These are phyloP conservation scores for Botrytis porri DNA, from an alignment of 2,329 filamentous ascomycete species.

Conservation along the genomic window DNA sequence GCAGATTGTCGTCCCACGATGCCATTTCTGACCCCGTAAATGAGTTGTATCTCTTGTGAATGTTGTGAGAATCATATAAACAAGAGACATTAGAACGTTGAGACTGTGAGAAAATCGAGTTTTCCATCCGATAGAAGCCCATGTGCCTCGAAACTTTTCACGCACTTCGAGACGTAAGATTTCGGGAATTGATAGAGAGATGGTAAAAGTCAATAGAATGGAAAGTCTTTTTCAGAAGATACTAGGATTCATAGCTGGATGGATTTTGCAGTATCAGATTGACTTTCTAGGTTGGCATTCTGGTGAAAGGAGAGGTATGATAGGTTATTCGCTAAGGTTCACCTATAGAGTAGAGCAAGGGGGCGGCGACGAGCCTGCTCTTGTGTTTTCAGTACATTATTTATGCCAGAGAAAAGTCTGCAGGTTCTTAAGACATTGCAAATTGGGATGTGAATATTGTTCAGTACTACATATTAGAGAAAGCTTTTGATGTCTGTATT, in stretches of 20 bases:
- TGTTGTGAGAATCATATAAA: neutral
- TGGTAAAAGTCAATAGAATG: neutral
- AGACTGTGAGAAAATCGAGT: neutral
- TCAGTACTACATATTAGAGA: neutral
- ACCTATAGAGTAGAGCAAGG: neutral
- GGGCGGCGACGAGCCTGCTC: neutral
- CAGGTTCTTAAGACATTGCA: neutral
- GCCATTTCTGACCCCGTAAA: neutral
- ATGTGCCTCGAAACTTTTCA: neutral
- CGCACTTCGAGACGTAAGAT: neutral
- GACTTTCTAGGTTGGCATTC: neutral
- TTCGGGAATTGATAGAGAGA: neutral
- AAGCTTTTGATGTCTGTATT: neutral
- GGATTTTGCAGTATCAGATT: neutral
- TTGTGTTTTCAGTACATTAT: neutral
- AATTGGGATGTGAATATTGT: neutral
- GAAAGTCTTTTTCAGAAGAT: neutral
- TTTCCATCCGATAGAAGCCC: neutral
- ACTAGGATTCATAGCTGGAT: neutral
- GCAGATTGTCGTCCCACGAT: neutral
- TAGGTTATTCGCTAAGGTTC: neutral
- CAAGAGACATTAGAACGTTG: neutral
- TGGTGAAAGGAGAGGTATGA: neutral
- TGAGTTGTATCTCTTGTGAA: neutral
- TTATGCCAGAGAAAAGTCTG: neutral